Conservation (phyloP, 768 basidiomycete genomes). For the Crepidotus variabilis region DNA sequence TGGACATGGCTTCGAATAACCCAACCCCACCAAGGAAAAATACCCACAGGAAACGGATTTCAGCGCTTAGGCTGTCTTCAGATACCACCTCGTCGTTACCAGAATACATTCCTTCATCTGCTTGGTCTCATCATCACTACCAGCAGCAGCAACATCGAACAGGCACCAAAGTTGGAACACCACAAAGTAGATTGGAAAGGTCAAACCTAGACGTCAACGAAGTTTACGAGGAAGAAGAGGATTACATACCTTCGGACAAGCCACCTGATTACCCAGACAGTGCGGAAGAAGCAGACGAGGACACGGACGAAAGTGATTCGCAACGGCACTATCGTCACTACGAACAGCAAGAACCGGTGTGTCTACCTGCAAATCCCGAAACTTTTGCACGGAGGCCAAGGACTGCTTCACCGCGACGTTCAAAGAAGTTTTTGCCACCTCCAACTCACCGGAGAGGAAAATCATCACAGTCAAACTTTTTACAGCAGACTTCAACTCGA, state of each 20-base stretch:
- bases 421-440: conserved; percentile 23
- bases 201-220: background rate
- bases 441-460: conserved; percentile 25
- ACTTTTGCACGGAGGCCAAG: conserved; percentile 14
- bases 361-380: conserved; percentile 23
- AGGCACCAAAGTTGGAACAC: conserved; percentile 4
- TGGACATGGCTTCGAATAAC: conserved; percentile 18
- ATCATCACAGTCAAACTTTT: conserved; percentile 16
- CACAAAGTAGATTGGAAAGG: background rate
- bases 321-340: conserved; percentile 16
- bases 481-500: background rate
- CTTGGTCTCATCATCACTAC: conserved; percentile 7
- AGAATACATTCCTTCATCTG: conserved; percentile 42
- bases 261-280: conserved; percentile 79
- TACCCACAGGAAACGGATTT: conserved; percentile 53
- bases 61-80: conserved; percentile 56
- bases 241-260: conserved; percentile 41
- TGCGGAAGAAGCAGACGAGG: conserved; percentile 73
- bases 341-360: conserved; percentile 24
- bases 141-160: conserved; percentile 3
- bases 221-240: conserved; percentile 10
- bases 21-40: conserved; percentile 22
- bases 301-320: conserved; percentile 43
- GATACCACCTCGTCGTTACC: conserved; percentile 67
- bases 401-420: conserved; percentile 30